Evolutionary conservation across 371 early-diverging fungal species (phyloP), one percentile per base, ranked within the genome.

Genomic region (Mucor saturninus): DNA sequence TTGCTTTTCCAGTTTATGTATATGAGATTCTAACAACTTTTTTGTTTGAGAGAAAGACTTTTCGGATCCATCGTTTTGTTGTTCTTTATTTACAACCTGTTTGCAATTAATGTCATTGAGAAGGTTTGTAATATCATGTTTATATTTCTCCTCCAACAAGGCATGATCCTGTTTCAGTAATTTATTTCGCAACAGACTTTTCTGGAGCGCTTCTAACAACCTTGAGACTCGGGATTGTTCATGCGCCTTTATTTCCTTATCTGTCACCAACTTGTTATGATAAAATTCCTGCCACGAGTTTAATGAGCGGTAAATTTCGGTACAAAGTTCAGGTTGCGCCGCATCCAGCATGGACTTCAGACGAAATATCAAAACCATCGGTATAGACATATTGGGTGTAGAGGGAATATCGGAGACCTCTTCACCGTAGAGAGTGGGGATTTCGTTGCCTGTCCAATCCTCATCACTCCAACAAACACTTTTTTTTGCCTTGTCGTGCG

Each of bases 151-250:
- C 3, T 53, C 38, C 11, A 67, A 21, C 28, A 61, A 26, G 7
- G n/a, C n/a, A 14, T 51, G 38, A 40, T 67, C 62, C 15, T 46
- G 50, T n/a, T 67, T 57, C 43, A 67, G 21, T 30, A 55, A 15
- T 35, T 51, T 52, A 40, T 67, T 67, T 14, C 45, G 51, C 15
- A 39, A 11, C 7, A 67, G 31, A 21, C 57, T 62, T 21, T 53
- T 52, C n/a, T 57, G 55, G 9, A 67, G 43, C 8, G 67, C 67
- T 26, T 56, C 13, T 26, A 67, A 13, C 39, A 67, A 10, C n/a
- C 58, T 52, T 14, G 52, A 51, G 3, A 62, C 31, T 11, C 62
- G 32, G 15, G 45, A 30, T 48, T 64, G 53, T 11, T 64, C 64
- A 39, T 58, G 53, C 5, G 52, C 54, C 39, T 38, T 56, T 3